Conservation (phyloP, 345 rosid species). For the Citrus medica region DNA sequence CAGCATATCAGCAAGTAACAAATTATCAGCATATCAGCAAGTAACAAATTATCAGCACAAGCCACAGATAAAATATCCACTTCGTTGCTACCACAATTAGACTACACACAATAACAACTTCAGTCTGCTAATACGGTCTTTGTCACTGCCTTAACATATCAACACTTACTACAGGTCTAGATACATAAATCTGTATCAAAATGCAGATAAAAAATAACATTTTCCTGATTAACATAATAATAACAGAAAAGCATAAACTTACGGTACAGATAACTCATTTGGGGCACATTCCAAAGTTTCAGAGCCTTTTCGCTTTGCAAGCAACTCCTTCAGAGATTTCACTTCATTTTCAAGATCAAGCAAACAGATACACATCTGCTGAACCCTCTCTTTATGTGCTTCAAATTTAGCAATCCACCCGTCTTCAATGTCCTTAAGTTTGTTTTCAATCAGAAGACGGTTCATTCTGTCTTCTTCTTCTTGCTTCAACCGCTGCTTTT, state of each 20-base stretch:
- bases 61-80: background rate
- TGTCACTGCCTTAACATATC: background rate
- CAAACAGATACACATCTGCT: constrained; percentile 30
- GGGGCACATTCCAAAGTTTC: constrained; percentile 27
- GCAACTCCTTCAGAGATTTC: constrained; percentile 35
- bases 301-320: constrained; percentile 25
- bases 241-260: background rate
- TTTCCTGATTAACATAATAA: background rate
- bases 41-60: background rate
- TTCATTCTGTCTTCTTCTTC: constrained; percentile 67
- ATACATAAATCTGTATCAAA: background rate
- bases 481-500: constrained; percentile 56
- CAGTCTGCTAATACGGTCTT: background rate
- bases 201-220: background rate
- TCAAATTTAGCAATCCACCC: constrained; percentile 35
- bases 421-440: constrained; percentile 51
- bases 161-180: background rate
- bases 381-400: constrained; percentile 25
- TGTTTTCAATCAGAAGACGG: constrained; percentile 32
- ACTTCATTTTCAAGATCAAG: constrained; percentile 38
- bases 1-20: background rate
- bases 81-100: background rate
- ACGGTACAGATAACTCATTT: constrained; percentile 17
- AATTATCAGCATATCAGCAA: background rate
- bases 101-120: background rate